Evolutionary conservation across 2,329 filamentous ascomycete genomes (phyloP).

Genomic region (Hirsutella rhossiliensis): DNA sequence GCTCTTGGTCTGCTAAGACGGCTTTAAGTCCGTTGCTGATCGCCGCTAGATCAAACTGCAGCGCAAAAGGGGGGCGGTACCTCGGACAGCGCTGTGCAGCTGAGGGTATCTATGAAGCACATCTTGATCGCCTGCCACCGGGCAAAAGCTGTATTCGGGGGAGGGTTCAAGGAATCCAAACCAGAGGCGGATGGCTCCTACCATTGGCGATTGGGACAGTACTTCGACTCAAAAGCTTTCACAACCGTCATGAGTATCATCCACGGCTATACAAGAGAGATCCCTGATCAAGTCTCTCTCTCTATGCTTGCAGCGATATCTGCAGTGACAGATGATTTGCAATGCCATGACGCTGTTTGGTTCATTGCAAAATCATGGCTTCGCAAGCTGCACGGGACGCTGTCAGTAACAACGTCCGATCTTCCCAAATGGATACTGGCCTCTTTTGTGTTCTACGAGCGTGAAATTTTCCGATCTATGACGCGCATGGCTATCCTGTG

Average conservation of each 20-base stretch:
- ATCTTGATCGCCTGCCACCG: slow-evolving; percentile 1
- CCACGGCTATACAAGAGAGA: slow-evolving; percentile 4
- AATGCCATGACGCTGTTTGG: slow-evolving; percentile 7
- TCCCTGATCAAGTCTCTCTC: slow-evolving; percentile 1
- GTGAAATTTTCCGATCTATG: not conserved
- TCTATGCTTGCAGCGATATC: slow-evolving; percentile 6
- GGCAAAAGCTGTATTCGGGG: not conserved
- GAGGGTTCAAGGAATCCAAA: slow-evolving; percentile 1
- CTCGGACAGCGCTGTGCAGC: not conserved
- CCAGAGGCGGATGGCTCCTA: slow-evolving; percentile 3
- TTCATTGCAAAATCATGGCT: slow-evolving; percentile 6
- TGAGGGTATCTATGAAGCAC: slow-evolving; percentile 4
- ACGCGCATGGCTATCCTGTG: too few relatives aligned
- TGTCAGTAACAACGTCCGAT: not conserved
- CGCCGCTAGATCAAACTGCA: not conserved
- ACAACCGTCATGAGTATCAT: slow-evolving; percentile 8
- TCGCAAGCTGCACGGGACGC: not conserved
- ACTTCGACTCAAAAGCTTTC: slow-evolving; percentile 9
- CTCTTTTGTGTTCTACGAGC: slow-evolving; percentile 4
- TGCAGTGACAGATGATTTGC: slow-evolving; percentile 7
- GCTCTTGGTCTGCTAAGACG: too few relatives aligned
- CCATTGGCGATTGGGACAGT: slow-evolving; percentile 6
- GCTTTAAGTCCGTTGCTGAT: too few relatives aligned
- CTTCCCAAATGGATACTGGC: slow-evolving; percentile 6
- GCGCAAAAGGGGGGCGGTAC: not conserved